Evolutionary conservation across 345 rosid genomes (phyloP), one percentile per base, ranked within the genome.

Genomic region (Moricandia moricandioides): DNA sequence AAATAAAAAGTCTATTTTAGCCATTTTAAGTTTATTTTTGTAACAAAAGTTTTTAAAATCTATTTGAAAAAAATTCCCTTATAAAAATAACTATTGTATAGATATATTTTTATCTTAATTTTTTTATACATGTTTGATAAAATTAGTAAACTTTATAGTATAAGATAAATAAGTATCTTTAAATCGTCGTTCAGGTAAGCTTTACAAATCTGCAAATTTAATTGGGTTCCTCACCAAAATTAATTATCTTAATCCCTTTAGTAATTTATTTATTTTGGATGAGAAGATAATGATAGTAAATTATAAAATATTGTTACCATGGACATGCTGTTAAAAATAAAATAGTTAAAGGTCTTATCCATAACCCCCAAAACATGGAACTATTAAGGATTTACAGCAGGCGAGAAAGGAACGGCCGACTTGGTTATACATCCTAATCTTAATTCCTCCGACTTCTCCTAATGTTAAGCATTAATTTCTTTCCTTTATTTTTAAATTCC

Each of bases 341-440:
- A 70, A 45, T 63, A 43, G 39, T 31, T 63, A 63, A 70, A 56
- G 26, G 71, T 18, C 52, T 66, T 12, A 76, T 76, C 60, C 54
- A 56, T 71, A 67, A 51, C 8, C 69, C 81, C 49, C 6, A 61
- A 78, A 67, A 78, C 27, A 60, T 66, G 65, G 74, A 61, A 67
- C 66, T 30, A 16, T 49, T 66, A 59, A 61, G 60, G 70, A 78
- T 78, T 67, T 59, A 72, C 40, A 67, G 59, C 54, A 67, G 34
- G 30, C 27, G 76, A 77, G 70, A 72, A 31, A 67, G 52, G 65
- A 52, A 51, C 49, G 81, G 71, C 72, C 72, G 65, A 72, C 78
- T 78, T 67, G 64, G 73, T 71, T 78, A 71, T 21, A 59, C 81
- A 77, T 63, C 68, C 81, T 72, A 66, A 78, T 72, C 73, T 66